phyloP scores from a whole-genome alignment of 768 basidiomycete genomes.

The Serendipita sp. region DNA sequence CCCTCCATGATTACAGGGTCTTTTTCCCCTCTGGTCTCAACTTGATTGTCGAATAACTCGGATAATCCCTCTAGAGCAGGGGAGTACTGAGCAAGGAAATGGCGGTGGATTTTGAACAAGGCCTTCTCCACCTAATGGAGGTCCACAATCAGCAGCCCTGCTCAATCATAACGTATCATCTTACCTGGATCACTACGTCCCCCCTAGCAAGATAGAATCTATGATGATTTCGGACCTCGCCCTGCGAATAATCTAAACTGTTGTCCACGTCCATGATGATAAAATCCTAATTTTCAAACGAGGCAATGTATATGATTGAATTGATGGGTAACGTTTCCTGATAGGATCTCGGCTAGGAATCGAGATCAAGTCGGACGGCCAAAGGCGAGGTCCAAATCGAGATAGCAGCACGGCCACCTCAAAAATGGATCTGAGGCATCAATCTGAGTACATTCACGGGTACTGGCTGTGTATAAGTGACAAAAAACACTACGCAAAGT shows the following conservation, averaged over 20 bases:
- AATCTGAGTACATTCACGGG: too few species aligned
- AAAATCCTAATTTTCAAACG: too few species aligned
- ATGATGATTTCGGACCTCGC: not conserved
- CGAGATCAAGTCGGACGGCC: too few species aligned
- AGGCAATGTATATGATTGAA: too few species aligned
- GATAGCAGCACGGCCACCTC: too few species aligned
- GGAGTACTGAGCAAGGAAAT: not conserved
- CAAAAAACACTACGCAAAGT: too few species aligned
- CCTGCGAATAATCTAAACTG: not conserved
- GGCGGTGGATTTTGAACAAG: slow-evolving; percentile 1
- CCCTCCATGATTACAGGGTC: not conserved
- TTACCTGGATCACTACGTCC: not conserved
- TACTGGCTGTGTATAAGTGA: too few species aligned
- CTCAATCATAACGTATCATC: not conserved
- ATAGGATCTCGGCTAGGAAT: too few species aligned
- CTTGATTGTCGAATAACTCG: not conserved
- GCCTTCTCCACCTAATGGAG: not conserved
- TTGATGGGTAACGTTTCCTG: too few species aligned
- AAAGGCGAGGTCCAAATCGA: too few species aligned
- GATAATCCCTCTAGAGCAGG: not conserved
- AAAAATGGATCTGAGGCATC: too few species aligned
- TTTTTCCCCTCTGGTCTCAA: not conserved
- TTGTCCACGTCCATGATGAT: too few species aligned
- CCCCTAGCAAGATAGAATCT: not conserved
- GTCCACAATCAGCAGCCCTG: not conserved